Evolutionary conservation across 163 green algal genomes (phyloP), one percentile per base, ranked within the genome.

Genomic region (Coccomyxa subellipsoidea): DNA sequence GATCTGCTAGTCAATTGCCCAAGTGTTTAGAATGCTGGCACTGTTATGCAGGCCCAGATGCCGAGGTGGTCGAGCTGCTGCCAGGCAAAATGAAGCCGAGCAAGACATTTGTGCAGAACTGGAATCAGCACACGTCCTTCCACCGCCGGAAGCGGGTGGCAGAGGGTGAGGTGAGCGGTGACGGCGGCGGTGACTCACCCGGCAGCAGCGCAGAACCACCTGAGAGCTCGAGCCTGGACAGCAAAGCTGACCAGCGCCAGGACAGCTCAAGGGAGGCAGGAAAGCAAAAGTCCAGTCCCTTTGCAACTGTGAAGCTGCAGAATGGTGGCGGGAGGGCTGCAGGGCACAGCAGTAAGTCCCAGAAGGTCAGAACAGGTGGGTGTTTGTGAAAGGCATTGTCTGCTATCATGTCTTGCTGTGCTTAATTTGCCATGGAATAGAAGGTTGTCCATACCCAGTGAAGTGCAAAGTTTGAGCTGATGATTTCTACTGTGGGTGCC

Each of bases 71-170:
- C 23, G 47, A 73, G 31, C 66, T 36, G 66, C 29, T 35, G 59
- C 10, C 27, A 8, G 9, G 31, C 18, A 73, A 34, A 8, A 18
- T 73, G 66, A 27, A 34, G 66, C 66, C 66, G 10, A 36, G 2
- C 27, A 8, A 34, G n/a, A 34, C 27, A 8, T 73, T 73, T 36
- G 18, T 73, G n/a, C 29, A n/a, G 18, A 32, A 73, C 7, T 73
- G 27, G 29, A 73, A 73, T 23, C 66, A 73, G 66, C 66, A 73
- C 66, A 73, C 66, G 2, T 73, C 66, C 66, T 73, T 73, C 66
- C 66, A 73, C 66, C 21, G 66, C 18, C 21, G 66, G 27, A 27
- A 73, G 66, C 47, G 23, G 47, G 15, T 27, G 23, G 47, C 47
- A 27, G 15, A 59, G 47, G 47, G 23, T 12, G 4, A 59, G 47